Evolutionary conservation across 371 early-diverging fungal genomes (phyloP).

Genomic region (Mortierella sp.): DNA sequence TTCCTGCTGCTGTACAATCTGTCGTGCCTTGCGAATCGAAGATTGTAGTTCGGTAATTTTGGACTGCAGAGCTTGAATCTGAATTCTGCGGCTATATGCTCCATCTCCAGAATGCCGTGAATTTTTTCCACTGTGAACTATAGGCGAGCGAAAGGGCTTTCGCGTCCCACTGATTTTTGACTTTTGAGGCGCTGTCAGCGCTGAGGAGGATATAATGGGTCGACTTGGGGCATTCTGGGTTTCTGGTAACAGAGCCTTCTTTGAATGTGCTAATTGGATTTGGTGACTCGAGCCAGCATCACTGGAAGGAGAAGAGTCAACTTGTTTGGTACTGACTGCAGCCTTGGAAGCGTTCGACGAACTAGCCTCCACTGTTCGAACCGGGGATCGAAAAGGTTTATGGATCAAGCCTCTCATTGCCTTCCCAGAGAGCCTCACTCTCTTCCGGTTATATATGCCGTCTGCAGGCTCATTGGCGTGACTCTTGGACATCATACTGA

Average conservation of each 20-base stretch:
- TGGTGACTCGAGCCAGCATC: too few relatives aligned
- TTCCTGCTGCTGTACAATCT: slow-evolving; percentile 31
- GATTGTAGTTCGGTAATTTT: slow-evolving; percentile 31
- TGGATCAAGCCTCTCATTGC: slow-evolving; percentile 10
- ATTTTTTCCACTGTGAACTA: background rate
- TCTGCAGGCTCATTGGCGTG: background rate
- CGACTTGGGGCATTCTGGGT: background rate
- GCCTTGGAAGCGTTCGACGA: too few relatives aligned
- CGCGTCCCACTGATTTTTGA: slow-evolving; percentile 4
- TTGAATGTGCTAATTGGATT: background rate
- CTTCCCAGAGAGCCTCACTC: background rate
- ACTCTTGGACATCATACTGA: background rate
- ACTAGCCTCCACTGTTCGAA: background rate
- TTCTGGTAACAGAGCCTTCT: background rate
- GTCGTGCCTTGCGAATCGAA: slow-evolving; percentile 36
- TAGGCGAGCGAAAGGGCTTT: slow-evolving; percentile 31
- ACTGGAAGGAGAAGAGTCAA: background rate
- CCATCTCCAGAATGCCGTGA: background rate
- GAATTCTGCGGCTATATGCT: slow-evolving; percentile 5
- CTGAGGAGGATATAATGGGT: background rate
- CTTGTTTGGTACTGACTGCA: background rate
- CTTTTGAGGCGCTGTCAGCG: background rate
- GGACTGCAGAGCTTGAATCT: slow-evolving; percentile 22
- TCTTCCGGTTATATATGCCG: slow-evolving; percentile 5
- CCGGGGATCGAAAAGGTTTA: slow-evolving; percentile 42